Base-by-base conservation (phyloP, 23 red algal genomes). In the Gracilaria domingensis region DNA sequence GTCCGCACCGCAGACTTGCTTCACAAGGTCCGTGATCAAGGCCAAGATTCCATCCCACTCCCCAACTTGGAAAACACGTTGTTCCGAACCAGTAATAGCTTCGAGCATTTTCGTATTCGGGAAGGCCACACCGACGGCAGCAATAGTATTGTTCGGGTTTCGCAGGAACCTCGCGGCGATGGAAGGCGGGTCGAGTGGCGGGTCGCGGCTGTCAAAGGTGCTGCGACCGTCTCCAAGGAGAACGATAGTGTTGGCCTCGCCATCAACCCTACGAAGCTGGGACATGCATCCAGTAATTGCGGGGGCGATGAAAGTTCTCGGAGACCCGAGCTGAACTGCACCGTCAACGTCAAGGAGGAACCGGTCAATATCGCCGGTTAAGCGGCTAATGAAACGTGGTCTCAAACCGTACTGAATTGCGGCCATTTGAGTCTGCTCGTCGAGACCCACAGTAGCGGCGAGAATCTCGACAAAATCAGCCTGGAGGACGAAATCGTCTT, bases 201-300 rank as follows among this genome's bases (percentile, higher is more conserved):
- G 72, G 13, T 51, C 40, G 0, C 42, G 13, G 17, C 1, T 18
- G 7, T 51, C 42, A 32, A 51, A 50, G 25, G 40, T 86, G 58
- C 82, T 72, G 23, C 82, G 40, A 55, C 82, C 82, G 37, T 86
- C 64, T 8, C 82, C 82, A 50, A 86, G 34, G 4, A 86, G 61
- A 26, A 86, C 37, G 39, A 86, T 86, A 42, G 72, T 69, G n/a
- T 38, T 69, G 7, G 62, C 4, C 82, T 73, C 60, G 12, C 37
- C 82, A 35, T 38, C 8, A 72, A 16, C 1, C 11, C 62, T 17
- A 16, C 33, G 38, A 8, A 86, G 67, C 25, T 8, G 38, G 8
- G 42, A 17, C 26, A 72, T 14, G 25, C 82, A 86, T 1, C 16
- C 29, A 36, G 9, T 5, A 37, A 86, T 34, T 53, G 37, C 82